Conservation (phyloP, 139 green algal genomes). For the Dunaliella primolecta region DNA sequence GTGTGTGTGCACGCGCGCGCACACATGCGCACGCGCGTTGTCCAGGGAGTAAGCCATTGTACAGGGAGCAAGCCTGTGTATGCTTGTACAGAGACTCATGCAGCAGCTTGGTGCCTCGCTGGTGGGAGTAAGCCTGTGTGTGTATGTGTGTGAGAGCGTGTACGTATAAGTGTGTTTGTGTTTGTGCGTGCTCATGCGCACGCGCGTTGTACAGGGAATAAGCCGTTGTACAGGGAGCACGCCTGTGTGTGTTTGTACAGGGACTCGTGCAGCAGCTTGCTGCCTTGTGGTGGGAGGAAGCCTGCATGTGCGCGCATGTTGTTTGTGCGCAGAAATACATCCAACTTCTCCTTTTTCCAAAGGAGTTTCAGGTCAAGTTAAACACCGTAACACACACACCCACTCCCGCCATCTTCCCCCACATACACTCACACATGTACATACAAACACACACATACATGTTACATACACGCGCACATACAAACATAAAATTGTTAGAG, state of each 20-base stretch:
- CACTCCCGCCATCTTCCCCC: too few species aligned
- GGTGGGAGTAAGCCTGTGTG: slow-evolving; percentile 25
- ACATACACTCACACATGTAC: neutral
- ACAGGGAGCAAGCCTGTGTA: neutral
- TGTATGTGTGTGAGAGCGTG: neutral
- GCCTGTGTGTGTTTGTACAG: slow-evolving; percentile 73
- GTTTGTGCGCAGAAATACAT: too few species aligned
- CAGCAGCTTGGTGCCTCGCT: slow-evolving; percentile 5
- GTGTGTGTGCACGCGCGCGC: neutral
- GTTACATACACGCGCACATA: too few species aligned
- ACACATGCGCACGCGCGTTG: neutral
- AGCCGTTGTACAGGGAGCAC: neutral
- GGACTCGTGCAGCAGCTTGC: slow-evolving; percentile 46
- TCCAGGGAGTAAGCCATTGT: neutral
- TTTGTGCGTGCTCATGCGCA: neutral
- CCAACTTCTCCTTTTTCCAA: too few species aligned
- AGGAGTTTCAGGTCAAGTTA: too few species aligned
- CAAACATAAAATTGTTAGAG: too few species aligned
- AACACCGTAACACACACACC: too few species aligned
- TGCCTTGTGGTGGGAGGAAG: slow-evolving; percentile 23
- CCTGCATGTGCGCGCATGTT: slow-evolving; percentile 7
- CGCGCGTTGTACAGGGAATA: neutral
- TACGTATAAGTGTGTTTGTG: neutral
- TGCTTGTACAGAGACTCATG: slow-evolving; percentile 84
- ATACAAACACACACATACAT: neutral